phyloP scores from a whole-genome alignment of 345 rosid genomes.

The Gossypium herbaceum region DNA sequence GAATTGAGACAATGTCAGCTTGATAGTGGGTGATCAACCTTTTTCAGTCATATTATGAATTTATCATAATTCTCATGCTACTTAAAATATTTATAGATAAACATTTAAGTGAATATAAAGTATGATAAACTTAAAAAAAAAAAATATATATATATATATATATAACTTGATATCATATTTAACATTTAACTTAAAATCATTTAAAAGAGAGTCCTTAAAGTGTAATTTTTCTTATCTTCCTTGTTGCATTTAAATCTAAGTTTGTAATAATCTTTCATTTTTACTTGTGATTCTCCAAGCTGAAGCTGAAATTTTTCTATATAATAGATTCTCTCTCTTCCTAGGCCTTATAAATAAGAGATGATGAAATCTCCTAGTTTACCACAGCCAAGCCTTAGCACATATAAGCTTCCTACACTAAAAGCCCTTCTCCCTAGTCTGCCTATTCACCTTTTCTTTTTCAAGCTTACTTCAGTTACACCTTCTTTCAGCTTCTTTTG shows the following conservation, averaged over 20 bases:
- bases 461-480: no score
- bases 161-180: no score
- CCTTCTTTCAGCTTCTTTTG: no score
- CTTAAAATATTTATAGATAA: no score
- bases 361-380: constrained; percentile 33
- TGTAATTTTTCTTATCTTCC: background rate
- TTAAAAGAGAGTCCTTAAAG: background rate
- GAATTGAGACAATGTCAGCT: no score
- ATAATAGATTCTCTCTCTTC: constrained; percentile 12
- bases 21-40: no score
- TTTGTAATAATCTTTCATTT: background rate
- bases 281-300: background rate
- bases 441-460: background rate
- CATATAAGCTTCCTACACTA: constrained; percentile 12
- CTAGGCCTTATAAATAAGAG: constrained; percentile 60
- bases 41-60: no score
- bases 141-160: no score
- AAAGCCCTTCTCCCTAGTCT: background rate
- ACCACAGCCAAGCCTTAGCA: constrained; percentile 21
- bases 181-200: no score
- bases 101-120: no score
- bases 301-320: constrained; percentile 26
- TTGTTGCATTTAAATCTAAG: background rate
- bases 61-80: no score
- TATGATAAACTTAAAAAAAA: no score